A percentile compares a stretch with the other conserved stretches of the same genome.
phyloP scores from a whole-genome alignment of 2,329 filamentous ascomycete species.

The Diaporthe caulivora region DNA sequence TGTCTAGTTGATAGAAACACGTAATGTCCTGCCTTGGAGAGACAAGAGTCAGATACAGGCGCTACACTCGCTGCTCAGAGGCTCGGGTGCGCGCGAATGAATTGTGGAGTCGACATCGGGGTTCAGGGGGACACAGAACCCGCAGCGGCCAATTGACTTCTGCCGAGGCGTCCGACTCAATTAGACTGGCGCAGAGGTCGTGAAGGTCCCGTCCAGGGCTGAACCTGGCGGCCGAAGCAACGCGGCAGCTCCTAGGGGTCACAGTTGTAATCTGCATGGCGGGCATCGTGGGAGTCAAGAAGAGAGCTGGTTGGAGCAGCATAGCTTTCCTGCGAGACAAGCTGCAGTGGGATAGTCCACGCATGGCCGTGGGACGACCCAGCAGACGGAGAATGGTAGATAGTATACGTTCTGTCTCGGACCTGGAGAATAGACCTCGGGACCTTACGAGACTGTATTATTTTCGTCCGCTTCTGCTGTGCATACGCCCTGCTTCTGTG shows the following conservation, averaged over 20 bases:
- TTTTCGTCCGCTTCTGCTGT: background rate
- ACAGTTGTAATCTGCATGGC: background rate
- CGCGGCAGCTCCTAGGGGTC: background rate
- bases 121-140: background rate
- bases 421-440: background rate
- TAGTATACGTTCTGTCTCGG: too few species aligned
- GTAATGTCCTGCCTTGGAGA: background rate
- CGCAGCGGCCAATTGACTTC: background rate
- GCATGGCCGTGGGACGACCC: background rate
- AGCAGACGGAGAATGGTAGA: background rate
- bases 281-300: background rate
- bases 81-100: slow-evolving; percentile 1
- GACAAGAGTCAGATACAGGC: background rate
- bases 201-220: background rate
- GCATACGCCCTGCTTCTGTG: too few species aligned
- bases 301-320: background rate
- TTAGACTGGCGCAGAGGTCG: background rate
- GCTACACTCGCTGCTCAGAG: background rate
- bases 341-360: too few species aligned
- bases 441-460: too few species aligned
- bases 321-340: background rate
- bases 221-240: background rate
- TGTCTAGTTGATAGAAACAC: slow-evolving; percentile 14
- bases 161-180: background rate
- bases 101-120: background rate